These are phyloP conservation scores for Effrenium voratum DNA, from an alignment of 73 alveolate species.

Conservation along the genomic window DNA sequence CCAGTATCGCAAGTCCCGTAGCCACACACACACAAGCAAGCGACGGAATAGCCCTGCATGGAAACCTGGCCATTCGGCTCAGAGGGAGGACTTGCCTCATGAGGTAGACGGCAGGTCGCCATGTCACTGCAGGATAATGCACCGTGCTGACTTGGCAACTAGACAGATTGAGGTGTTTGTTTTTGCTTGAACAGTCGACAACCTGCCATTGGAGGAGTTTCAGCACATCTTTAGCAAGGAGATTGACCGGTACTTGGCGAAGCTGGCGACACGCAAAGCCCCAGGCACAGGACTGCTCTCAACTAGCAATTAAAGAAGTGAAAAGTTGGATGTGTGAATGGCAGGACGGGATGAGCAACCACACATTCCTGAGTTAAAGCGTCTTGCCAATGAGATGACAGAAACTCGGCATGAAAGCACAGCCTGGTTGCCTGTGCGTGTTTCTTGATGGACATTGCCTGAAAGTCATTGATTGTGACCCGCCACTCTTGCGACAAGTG, in stretches of 20 bases:
- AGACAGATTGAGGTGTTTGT: background rate
- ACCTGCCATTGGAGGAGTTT: conserved; percentile 37
- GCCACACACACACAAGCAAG: too few relatives aligned
- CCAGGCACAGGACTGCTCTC: background rate
- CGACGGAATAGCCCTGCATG: too few relatives aligned
- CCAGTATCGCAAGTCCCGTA: too few relatives aligned
- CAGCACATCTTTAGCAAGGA: conserved; percentile 51
- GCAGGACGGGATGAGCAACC: conserved; percentile 83
- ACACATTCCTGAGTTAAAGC: conserved; percentile 69
- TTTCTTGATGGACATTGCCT: too few relatives aligned
- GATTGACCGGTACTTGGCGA: conserved; percentile 79
- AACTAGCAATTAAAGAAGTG: background rate
- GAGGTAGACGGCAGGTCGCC: background rate
- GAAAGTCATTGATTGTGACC: too few relatives aligned
- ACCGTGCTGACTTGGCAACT: background rate
- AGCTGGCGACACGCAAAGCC: conserved; percentile 59
- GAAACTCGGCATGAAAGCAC: conserved; percentile 15
- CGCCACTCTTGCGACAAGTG: too few relatives aligned
- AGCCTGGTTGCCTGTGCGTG: too few relatives aligned
- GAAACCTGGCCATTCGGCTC: too few relatives aligned
- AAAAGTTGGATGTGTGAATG: background rate
- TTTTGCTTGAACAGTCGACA: background rate
- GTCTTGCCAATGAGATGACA: conserved; percentile 71
- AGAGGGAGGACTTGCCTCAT: too few relatives aligned
- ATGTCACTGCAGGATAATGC: conserved; percentile 46